phyloP scores from a whole-genome alignment of 2,329 filamentous ascomycete genomes.

The Penicillium rolfsii region DNA sequence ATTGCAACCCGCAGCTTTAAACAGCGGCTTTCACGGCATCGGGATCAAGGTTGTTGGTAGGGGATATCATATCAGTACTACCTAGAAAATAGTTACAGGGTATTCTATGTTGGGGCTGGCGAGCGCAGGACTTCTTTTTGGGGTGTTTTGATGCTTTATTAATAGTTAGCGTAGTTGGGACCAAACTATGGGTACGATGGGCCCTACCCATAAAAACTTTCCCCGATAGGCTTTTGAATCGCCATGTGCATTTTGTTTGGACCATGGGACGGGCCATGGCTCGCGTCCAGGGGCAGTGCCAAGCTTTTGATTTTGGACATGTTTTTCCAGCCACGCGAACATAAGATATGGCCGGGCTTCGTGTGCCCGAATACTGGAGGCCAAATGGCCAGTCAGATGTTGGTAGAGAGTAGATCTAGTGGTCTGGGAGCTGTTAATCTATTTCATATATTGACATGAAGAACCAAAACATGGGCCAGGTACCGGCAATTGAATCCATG shows the following conservation, averaged over 20 bases:
- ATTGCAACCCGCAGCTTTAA: slow-evolving; percentile 2
- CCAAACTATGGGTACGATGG: not conserved
- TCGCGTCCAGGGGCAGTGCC: slow-evolving; percentile 10
- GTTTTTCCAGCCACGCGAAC: slow-evolving; percentile 4
- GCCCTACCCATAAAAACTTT: not conserved
- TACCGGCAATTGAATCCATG: slow-evolving; percentile 2
- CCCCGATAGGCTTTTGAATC: not conserved
- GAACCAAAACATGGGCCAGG: slow-evolving; percentile 6
- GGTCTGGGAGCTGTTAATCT: slow-evolving; percentile 16
- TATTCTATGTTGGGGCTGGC: not conserved
- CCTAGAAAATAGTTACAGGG: not conserved
- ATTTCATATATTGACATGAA: slow-evolving; percentile 14
- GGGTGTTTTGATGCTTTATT: not conserved
- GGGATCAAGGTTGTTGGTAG: not conserved
- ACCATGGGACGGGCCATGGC: slow-evolving; percentile 10
- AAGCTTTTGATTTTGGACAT: slow-evolving; percentile 19
- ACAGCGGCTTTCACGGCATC: slow-evolving; percentile 6
- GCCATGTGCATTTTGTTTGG: not conserved
- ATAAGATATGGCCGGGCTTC: slow-evolving; percentile 1
- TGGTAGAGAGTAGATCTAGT: too few species aligned
- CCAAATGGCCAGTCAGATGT: not conserved
- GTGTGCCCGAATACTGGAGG: not conserved
- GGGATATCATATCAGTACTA: not conserved
- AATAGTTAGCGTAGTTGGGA: not conserved
- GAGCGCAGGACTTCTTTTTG: slow-evolving; percentile 2